Conservation (phyloP, 139 green algal genomes). For the Chlamydomonas applanata region DNA sequence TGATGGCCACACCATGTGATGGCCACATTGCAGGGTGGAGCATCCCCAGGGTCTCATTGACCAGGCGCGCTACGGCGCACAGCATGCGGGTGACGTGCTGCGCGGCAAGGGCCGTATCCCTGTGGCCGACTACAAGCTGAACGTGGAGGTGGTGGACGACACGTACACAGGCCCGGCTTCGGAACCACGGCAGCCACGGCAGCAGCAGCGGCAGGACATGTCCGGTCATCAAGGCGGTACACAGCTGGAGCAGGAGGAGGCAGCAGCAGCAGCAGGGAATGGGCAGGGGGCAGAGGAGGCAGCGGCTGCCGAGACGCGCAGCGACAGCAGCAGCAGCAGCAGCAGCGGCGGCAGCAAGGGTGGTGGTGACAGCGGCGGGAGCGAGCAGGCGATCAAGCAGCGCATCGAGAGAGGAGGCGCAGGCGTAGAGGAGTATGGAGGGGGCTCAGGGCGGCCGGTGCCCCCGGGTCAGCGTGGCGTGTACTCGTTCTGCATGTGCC, state of each 20-base stretch:
- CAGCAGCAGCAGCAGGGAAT: slow-evolving; percentile 1
- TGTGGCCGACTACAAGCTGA: slow-evolving; percentile 80
- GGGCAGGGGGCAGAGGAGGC: too few species aligned
- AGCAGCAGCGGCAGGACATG: background rate
- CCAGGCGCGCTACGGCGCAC: slow-evolving; percentile 60
- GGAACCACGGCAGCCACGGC: too few species aligned
- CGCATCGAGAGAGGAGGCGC: too few species aligned
- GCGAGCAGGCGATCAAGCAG: too few species aligned
- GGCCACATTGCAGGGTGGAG: slow-evolving; percentile 64
- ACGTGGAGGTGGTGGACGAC: slow-evolving; percentile 22
- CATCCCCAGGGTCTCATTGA: slow-evolving; percentile 82
- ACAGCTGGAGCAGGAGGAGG: too few species aligned
- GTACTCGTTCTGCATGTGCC: slow-evolving; percentile 93
- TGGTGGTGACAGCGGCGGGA: too few species aligned
- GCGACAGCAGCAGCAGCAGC: background rate
- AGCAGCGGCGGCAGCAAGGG: too few species aligned
- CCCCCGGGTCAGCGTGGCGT: slow-evolving; percentile 37
- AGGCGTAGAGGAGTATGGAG: background rate
- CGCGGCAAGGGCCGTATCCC: slow-evolving; percentile 70
- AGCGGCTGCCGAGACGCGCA: background rate
- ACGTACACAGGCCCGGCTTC: too few species aligned
- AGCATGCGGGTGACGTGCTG: slow-evolving; percentile 38
- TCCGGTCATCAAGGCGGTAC: too few species aligned
- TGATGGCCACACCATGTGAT: too few species aligned
- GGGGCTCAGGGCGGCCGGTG: background rate